Evolutionary conservation across 306 rosid genomes (phyloP).

Genomic region (Cicer bijugum): DNA sequence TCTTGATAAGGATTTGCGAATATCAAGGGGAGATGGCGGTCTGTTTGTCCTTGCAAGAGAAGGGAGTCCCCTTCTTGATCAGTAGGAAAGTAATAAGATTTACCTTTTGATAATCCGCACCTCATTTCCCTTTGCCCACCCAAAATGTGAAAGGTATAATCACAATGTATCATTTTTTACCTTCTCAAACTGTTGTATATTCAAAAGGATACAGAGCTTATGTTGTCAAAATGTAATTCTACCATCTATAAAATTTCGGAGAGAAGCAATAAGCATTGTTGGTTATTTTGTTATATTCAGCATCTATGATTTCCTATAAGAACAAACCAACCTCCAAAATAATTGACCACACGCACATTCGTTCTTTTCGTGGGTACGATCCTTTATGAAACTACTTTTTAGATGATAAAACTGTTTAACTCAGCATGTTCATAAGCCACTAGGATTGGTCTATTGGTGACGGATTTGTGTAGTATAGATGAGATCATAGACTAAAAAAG

Average conservation of each 20-base stretch:
- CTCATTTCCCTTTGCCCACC: constrained; percentile 7
- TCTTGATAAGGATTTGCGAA: constrained; percentile 82
- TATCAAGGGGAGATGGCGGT: constrained; percentile 97
- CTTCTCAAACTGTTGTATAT: constrained; percentile 27
- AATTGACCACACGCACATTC: no score
- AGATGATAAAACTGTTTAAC: background rate
- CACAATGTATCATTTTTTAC: background rate
- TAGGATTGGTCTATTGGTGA: background rate
- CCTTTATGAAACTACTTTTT: background rate
- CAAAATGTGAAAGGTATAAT: constrained; percentile 17
- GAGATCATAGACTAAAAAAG: no score
- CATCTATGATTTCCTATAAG: no score
- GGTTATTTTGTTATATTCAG: no score
- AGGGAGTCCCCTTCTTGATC: constrained; percentile 76
- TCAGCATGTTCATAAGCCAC: background rate
- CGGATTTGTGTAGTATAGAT: background rate
- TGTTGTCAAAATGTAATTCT: constrained; percentile 37
- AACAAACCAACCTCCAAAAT: no score
- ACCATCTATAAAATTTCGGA: constrained; percentile 30
- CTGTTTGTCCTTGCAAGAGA: constrained; percentile 85
- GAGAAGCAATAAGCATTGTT: no score
- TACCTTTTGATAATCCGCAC: background rate
- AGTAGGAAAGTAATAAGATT: constrained; percentile 47
- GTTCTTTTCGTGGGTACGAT: no score
- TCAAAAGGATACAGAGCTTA: constrained; percentile 32